These are phyloP conservation scores for Lentithecium fluviatile DNA, from an alignment of 495 filamentous ascomycete genomes.

Conservation along the genomic window DNA sequence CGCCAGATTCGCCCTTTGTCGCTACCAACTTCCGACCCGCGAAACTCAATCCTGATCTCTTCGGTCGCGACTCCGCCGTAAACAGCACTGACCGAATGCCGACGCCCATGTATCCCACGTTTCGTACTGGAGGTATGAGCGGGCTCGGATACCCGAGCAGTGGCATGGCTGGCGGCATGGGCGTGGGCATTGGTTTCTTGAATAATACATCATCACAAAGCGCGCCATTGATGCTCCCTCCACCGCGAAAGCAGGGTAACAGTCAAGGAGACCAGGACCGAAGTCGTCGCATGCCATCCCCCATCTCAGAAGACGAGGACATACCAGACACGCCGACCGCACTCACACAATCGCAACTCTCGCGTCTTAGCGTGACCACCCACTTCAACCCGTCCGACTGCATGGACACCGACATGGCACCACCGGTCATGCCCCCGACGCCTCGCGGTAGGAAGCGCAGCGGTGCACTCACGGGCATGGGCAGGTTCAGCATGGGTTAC, in stretches of 20 bases:
- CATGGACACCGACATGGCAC: constrained; percentile 18
- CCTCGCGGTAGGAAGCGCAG: constrained; percentile 47
- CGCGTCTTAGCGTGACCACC: constrained; percentile 28
- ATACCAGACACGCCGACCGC: constrained; percentile 34
- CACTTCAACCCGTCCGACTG: constrained; percentile 16
- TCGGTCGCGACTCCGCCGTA: constrained; percentile 27
- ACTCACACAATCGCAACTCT: constrained; percentile 35
- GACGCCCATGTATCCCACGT: constrained; percentile 47
- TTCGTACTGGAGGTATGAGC: constrained; percentile 28
- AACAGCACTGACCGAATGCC: constrained; percentile 42
- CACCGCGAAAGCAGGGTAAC: neutral
- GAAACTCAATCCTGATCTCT: constrained; percentile 35
- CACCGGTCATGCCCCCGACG: constrained; percentile 3
- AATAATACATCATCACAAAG: constrained; percentile 1
- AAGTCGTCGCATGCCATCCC: constrained; percentile 64
- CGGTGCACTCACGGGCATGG: constrained; percentile 57
- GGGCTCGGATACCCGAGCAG: constrained; percentile 20
- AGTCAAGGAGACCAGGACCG: constrained; percentile 37
- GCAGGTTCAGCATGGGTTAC: constrained; percentile 78
- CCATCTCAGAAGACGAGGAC: constrained; percentile 64
- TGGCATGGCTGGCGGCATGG: constrained; percentile 25
- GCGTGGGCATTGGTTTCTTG: constrained; percentile 2
- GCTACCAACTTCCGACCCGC: constrained; percentile 20
- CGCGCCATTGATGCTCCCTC: neutral
- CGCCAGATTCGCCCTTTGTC: constrained; percentile 26